These are phyloP conservation scores for Trichoderma virens DNA, from an alignment of 495 filamentous ascomycete species.

Conservation along the genomic window DNA sequence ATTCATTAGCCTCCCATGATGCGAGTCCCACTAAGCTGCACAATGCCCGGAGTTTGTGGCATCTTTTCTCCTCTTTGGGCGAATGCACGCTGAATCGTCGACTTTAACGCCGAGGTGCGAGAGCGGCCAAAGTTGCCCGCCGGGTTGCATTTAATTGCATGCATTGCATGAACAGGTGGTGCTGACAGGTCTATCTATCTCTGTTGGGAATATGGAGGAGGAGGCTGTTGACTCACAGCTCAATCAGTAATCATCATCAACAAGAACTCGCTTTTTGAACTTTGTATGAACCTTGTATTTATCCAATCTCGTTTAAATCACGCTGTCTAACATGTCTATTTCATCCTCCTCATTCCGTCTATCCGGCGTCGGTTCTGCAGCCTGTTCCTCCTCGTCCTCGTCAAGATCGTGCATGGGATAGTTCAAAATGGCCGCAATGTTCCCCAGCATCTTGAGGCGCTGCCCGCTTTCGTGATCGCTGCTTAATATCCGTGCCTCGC, in stretches of 20 bases:
- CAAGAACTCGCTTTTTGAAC: neutral
- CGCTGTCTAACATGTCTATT: constrained; percentile 10
- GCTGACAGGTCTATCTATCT: too few species aligned
- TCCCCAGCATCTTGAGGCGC: constrained; percentile 74
- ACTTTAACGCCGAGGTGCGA: too few species aligned
- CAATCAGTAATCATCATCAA: neutral
- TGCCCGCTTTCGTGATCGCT: constrained; percentile 92
- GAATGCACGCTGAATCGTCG: neutral
- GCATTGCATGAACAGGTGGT: too few species aligned
- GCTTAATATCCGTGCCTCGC: constrained; percentile 80
- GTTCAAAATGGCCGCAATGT: constrained; percentile 83
- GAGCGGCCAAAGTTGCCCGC: too few species aligned
- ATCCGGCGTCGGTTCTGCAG: constrained; percentile 25
- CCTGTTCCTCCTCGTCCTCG: constrained; percentile 56
- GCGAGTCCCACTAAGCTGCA: neutral
- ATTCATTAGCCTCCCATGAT: constrained; percentile 1
- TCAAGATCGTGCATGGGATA: constrained; percentile 76
- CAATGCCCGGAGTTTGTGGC: neutral
- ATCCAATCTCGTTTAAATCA: neutral
- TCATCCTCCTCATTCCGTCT: constrained; percentile 3
- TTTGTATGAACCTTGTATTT: neutral
- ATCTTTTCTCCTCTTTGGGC: neutral
- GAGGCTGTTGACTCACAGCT: too few species aligned
- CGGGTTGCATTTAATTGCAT: too few species aligned
- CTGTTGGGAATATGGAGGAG: too few species aligned